Conservation (phyloP, 2,329 filamentous ascomycete genomes). For the Aphanocladium album region DNA sequence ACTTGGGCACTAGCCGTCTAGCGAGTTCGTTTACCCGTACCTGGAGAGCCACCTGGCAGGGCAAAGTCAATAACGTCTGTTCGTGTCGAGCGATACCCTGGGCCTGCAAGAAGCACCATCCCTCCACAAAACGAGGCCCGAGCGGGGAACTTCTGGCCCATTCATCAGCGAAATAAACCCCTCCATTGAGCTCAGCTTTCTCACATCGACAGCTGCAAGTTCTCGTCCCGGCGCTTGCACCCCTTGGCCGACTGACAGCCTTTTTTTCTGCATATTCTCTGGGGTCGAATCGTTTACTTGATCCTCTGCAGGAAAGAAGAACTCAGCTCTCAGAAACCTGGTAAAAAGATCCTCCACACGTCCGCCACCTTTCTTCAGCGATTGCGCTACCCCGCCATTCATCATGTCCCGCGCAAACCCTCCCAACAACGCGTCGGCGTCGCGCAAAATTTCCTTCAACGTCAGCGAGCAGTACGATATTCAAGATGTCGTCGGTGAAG, state of each 20-base stretch:
- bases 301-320: neutral
- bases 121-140: conserved; percentile 12
- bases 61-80: neutral
- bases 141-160: conserved; percentile 11
- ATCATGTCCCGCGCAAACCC: conserved; percentile 54
- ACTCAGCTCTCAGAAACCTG: neutral
- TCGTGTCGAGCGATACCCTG: conserved; percentile 1
- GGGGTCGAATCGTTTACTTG: neutral
- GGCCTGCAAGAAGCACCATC: neutral
- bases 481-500: conserved; percentile 97
- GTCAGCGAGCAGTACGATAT: conserved; percentile 99
- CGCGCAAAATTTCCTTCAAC: conserved; percentile 98
- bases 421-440: conserved; percentile 55
- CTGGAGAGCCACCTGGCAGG: neutral
- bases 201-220: neutral
- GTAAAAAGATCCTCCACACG: neutral
- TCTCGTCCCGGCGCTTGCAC: conserved; percentile 5
- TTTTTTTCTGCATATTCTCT: neutral
- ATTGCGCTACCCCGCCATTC: conserved; percentile 15
- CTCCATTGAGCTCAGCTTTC: conserved; percentile 7
- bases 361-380: neutral
- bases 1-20: neutral
- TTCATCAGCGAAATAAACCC: conserved; percentile 8
- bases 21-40: neutral
- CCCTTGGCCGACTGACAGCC: neutral